A percentile compares a stretch with the other conserved stretches of the same genome.
These are phyloP conservation scores for Corinectria fuckeliana DNA, from an alignment of 2,329 filamentous ascomycete genomes.

Conservation along the genomic window DNA sequence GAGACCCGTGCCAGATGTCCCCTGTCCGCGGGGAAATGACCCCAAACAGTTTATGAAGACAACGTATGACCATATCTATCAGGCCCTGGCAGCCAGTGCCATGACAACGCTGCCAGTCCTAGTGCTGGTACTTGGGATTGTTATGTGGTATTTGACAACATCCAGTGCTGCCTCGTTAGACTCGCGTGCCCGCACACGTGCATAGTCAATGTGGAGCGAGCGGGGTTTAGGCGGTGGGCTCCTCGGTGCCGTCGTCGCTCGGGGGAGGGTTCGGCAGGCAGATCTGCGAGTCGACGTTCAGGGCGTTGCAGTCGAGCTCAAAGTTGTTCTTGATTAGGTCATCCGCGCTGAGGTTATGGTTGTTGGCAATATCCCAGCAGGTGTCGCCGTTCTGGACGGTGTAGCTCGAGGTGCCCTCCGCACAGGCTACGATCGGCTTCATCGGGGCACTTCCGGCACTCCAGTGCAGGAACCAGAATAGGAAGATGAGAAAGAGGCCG, in stretches of 20 bases:
- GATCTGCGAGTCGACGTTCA: conserved; percentile 50
- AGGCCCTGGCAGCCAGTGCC: conserved; percentile 4
- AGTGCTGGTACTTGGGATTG: background rate
- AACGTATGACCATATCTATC: conserved; percentile 9
- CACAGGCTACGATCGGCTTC: conserved; percentile 33
- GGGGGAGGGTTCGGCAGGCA: conserved; percentile 49
- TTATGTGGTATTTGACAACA: background rate
- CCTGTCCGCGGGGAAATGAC: conserved; percentile 1
- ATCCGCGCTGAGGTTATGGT: conserved; percentile 50
- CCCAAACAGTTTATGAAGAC: conserved; percentile 7
- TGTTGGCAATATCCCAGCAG: conserved; percentile 59
- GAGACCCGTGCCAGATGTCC: background rate
- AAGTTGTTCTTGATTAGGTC: conserved; percentile 54
- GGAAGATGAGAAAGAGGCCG: conserved; percentile 55
- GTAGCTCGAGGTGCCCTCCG: conserved; percentile 44
- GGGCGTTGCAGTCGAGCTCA: conserved; percentile 54
- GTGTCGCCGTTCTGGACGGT: conserved; percentile 55
- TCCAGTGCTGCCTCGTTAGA: background rate
- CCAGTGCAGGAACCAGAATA: conserved; percentile 56
- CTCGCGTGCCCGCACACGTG: conserved; percentile 7
- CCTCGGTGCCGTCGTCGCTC: background rate
- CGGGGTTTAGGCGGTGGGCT: background rate
- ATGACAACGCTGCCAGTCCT: background rate
- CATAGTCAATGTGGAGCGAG: background rate
- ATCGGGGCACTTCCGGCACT: conserved; percentile 33